Evolutionary conservation across 768 basidiomycete genomes (phyloP).

Genomic region (Lactarius evosmus): DNA sequence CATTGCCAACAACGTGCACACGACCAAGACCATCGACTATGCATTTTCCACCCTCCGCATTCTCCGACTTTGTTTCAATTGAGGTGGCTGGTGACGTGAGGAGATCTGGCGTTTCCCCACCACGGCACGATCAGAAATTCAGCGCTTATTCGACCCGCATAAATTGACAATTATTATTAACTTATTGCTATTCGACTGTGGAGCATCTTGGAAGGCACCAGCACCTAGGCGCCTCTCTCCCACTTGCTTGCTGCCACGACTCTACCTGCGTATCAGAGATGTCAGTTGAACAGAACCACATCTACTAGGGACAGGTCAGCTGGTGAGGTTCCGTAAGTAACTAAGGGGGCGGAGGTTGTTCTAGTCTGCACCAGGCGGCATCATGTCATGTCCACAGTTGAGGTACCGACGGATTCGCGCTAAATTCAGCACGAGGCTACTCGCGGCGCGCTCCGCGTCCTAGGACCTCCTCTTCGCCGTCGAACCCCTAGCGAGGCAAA

Average conservation of each 20-base stretch:
- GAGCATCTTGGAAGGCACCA: too few species aligned
- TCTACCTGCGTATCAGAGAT: not conserved
- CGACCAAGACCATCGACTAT: constrained; percentile 30
- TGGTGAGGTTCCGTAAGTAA: not conserved
- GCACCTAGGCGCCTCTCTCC: too few species aligned
- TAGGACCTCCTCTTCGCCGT: not conserved
- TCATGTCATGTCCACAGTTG: constrained; percentile 1
- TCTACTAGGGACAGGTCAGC: not conserved
- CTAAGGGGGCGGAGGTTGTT: not conserved
- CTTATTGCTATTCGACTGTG: not conserved
- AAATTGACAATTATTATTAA: not conserved
- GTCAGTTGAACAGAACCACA: not conserved
- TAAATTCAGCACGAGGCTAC: not conserved
- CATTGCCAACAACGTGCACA: not conserved
- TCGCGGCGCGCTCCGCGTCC: not conserved
- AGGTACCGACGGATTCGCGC: not conserved
- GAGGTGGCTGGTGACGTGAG: constrained; percentile 25
- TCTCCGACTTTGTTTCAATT: constrained; percentile 18
- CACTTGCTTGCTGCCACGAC: not conserved
- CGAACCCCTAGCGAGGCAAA: not conserved
- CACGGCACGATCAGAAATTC: constrained; percentile 5
- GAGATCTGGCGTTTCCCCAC: constrained; percentile 19
- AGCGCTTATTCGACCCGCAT: not conserved
- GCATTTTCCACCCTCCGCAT: constrained; percentile 22
- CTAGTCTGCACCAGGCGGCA: not conserved